Conservation (phyloP, 2,329 filamentous ascomycete species). For the Falciphora oryzae region DNA sequence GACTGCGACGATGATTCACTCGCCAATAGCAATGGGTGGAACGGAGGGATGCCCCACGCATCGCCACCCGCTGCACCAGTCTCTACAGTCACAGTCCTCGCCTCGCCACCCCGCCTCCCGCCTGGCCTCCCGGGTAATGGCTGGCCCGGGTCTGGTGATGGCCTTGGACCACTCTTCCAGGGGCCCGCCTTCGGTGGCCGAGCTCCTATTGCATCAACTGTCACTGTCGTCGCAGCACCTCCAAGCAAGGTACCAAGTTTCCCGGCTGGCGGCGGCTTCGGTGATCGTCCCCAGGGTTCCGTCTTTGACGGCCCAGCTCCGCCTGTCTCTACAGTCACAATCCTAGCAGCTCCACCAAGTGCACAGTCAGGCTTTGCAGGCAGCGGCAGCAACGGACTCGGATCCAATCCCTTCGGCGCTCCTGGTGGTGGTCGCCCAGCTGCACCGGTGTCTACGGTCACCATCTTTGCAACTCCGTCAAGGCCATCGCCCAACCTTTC, state of each 20-base stretch:
- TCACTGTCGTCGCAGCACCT: neutral
- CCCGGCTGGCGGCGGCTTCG: neutral
- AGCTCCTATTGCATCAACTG: neutral
- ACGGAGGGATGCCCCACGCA: neutral
- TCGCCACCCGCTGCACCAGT: neutral
- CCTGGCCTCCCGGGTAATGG: neutral
- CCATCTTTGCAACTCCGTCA: neutral
- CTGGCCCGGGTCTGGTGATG: neutral
- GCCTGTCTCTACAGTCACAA: neutral
- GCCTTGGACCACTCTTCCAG: neutral
- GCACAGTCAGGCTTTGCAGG: neutral
- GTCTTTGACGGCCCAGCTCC: neutral
- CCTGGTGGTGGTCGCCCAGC: neutral
- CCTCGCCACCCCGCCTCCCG: neutral
- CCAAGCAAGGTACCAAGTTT: neutral
- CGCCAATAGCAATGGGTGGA: neutral
- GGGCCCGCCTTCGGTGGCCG: neutral
- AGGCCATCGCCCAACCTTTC: neutral
- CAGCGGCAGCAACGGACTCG: constrained; percentile 4
- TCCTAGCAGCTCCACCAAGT: constrained; percentile 11
- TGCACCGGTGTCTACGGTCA: constrained; percentile 5
- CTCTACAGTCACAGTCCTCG: constrained; percentile 2
- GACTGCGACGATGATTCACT: neutral
- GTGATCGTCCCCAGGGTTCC: neutral
- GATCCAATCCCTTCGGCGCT: neutral